Evolutionary conservation across 2,329 filamentous ascomycete species (phyloP), one percentile per base, ranked within the genome.

Genomic region (Claviceps capensis): DNA sequence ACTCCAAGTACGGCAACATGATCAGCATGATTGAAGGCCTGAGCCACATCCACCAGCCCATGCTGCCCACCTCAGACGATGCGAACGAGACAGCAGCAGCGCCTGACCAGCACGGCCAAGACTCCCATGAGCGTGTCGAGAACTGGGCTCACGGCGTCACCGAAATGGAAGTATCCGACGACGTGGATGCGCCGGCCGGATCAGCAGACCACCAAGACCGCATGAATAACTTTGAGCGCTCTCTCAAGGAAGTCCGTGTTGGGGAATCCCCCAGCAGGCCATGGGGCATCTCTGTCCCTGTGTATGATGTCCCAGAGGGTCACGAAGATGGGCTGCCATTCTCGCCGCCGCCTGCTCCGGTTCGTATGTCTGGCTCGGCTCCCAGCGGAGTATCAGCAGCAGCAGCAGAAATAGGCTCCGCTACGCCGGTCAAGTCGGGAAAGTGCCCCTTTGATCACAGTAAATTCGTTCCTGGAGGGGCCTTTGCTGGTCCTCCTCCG

Each of bases 21-120:
- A 88, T 88, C 59, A 94, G 81, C 69, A 96, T 97, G 91, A 94
- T 97, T 55, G 85, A 93, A 65, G 88, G 88, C 8, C 73, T 97
- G 41, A 87, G 89, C 48, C 79, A 84, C 57, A 88, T 94, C 60
- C 91, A 97, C 64, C 86, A 93, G 63, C 83, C 87, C 5, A 88
- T 93, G 80, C 72, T 96, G 30, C 86, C 86, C 1, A 73, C 77
- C 48, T 61, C 61, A 19, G 76, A 78, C 56, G 72, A 75, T 56
- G 70, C 60, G 54, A 67, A 65, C 47, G 68, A 65, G 48, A 69
- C 60, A 43, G 69, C 58, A 43, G 69, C 58, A 50, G 71, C 67
- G 56, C 69, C 72, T 44, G 67, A 71, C 26, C 76, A 78, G 52
- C 69, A 72, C 44, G 76, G 79, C 52, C 70, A 69, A 47, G 70